These are phyloP conservation scores for Gentiana straminea DNA, from an alignment of 257 asterid genomes.

Conservation along the genomic window DNA sequence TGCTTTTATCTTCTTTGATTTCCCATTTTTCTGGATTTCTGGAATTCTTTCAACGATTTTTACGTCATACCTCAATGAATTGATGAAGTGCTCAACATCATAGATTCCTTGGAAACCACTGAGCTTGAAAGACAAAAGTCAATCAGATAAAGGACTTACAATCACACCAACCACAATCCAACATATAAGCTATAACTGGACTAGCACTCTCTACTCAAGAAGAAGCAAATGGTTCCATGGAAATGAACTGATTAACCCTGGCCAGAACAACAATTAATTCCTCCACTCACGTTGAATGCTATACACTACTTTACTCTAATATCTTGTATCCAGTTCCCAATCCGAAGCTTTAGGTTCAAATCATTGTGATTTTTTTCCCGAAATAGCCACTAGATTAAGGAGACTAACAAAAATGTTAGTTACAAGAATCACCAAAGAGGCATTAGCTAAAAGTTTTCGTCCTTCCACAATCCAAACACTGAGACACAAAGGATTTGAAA, in stretches of 20 bases:
- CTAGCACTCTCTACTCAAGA: not conserved
- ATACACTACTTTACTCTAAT: not conserved
- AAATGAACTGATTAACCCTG: not conserved
- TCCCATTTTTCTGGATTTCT: slow-evolving; percentile 69
- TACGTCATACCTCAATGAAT: slow-evolving; percentile 76
- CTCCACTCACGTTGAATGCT: not conserved
- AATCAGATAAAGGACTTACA: not conserved
- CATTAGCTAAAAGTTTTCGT: too few species aligned
- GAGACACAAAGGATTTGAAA: not conserved
- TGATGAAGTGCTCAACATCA: slow-evolving; percentile 88
- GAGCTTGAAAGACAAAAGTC: slow-evolving; percentile 10
- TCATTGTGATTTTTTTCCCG: not conserved
- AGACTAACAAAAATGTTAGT: not conserved
- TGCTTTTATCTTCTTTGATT: slow-evolving; percentile 73
- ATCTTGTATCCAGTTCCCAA: not conserved
- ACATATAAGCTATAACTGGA: not conserved
- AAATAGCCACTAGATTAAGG: not conserved
- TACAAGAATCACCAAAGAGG: too few species aligned
- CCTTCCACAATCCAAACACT: not conserved
- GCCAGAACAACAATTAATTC: not conserved
- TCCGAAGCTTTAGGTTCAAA: not conserved
- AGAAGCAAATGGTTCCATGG: not conserved
- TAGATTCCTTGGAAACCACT: slow-evolving; percentile 95
- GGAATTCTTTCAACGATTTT: slow-evolving; percentile 87
- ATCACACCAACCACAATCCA: not conserved